phyloP scores from a whole-genome alignment of 768 basidiomycete genomes.

The Lentinula sp. region DNA sequence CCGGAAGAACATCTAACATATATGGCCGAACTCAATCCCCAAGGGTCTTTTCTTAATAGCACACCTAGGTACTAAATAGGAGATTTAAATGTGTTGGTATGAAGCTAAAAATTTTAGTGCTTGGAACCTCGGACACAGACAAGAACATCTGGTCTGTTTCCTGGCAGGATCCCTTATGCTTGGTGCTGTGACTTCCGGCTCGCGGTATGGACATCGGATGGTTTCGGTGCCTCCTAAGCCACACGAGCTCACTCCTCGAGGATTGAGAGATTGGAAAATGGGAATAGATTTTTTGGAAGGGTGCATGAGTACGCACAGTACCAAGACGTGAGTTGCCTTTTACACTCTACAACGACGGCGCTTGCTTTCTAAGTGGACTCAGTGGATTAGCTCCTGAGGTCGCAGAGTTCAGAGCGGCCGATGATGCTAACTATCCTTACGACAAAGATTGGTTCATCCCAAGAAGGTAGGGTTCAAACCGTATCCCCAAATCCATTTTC shows the following conservation, averaged over 20 bases:
- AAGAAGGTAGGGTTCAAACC: constrained; percentile 20
- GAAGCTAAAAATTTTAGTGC: constrained; percentile 18
- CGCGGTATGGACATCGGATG: constrained; percentile 20
- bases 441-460: constrained; percentile 65
- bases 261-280: constrained; percentile 53
- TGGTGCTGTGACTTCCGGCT: constrained; percentile 53
- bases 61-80: neutral
- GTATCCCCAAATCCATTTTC: neutral
- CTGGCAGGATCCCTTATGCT: constrained; percentile 71
- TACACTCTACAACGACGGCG: constrained; percentile 18
- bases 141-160: constrained; percentile 83
- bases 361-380: neutral
- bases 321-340: constrained; percentile 32
- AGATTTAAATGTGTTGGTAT: constrained; percentile 15
- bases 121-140: constrained; percentile 49
- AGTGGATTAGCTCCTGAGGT: constrained; percentile 62
- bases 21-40: constrained; percentile 50
- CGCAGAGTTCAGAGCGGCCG: constrained; percentile 45
- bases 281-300: constrained; percentile 62
- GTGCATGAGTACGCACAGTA: constrained; percentile 59
- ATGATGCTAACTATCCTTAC: constrained; percentile 19
- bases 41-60: neutral
- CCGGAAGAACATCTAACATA: constrained; percentile 43
- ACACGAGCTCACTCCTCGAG: constrained; percentile 33
- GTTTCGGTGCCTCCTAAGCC: constrained; percentile 44